A percentile compares a stretch with the other conserved stretches of the same genome.
These are phyloP conservation scores for Phialophora chinensis DNA, from an alignment of 2,329 filamentous ascomycete genomes.

Conservation along the genomic window DNA sequence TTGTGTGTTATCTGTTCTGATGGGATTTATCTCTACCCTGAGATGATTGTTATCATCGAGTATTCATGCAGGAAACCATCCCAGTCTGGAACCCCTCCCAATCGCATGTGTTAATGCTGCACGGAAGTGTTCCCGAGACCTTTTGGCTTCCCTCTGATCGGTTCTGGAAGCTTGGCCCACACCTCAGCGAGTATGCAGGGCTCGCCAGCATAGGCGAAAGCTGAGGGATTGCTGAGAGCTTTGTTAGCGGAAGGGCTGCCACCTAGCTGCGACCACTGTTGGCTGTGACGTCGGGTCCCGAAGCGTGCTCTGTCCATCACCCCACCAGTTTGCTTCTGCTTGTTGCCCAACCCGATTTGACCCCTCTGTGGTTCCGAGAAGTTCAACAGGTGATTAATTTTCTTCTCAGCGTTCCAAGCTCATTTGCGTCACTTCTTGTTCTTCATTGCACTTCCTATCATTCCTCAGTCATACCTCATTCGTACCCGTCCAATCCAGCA, in stretches of 20 bases:
- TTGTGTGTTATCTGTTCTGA: neutral
- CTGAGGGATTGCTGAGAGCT: constrained; percentile 7
- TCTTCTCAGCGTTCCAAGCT: constrained; percentile 11
- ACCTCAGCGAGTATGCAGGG: constrained; percentile 1
- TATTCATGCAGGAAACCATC: neutral
- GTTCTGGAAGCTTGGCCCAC: neutral
- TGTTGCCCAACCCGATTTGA: constrained; percentile 20
- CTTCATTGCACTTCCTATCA: constrained; percentile 9
- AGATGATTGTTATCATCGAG: neutral
- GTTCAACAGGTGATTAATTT: constrained; percentile 6
- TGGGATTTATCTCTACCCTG: neutral
- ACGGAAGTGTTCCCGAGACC: neutral
- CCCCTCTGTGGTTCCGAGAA: constrained; percentile 19
- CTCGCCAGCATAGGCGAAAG: constrained; percentile 15
- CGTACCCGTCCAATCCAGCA: constrained; percentile 49
- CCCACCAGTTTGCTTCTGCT: constrained; percentile 18
- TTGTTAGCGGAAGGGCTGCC: constrained; percentile 11
- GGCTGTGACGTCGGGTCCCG: constrained; percentile 18
- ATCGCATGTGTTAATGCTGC: neutral
- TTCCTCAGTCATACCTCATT: constrained; percentile 1
- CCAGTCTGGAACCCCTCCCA: neutral
- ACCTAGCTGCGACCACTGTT: neutral
- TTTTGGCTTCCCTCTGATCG: neutral
- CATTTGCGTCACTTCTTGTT: constrained; percentile 7
- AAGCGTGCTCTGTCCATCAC: constrained; percentile 17